Base-by-base conservation (phyloP, 1,284 basidiomycete species). In the Athelia psychrophila region DNA sequence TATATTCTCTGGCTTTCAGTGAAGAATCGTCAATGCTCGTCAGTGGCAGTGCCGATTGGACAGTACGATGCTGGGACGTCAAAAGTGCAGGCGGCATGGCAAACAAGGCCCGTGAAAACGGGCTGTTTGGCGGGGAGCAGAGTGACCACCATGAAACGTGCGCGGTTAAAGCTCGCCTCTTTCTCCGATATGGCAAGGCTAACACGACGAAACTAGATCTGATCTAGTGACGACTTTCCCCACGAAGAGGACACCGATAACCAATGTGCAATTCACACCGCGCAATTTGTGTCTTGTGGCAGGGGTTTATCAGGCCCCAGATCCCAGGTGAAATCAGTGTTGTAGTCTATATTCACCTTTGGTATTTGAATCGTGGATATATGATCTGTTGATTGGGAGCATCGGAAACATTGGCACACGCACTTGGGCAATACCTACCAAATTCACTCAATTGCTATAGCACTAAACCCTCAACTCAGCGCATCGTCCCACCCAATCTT, bases 61-160 rank as follows among this genome's bases (percentile, higher is more conserved):
- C 94, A 1, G 95, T 98, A 12, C 79, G 94, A 22, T 95, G 93
- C 55, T 99, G 97, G 97, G 97, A 99, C 68, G 89, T 98, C 24
- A 91, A 92, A 65, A 73, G 81, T 33, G 73, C 91, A 1, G 94
- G 93, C 15, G 91, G 91, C 0, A 66, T 75, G 19, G 76, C 74
- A 48, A 66, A 59, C 22, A 82, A 85, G 68, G 56, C 73, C 38
- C 73, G 75, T 44, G 83, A 84, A 60, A 83, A 81, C 64, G 84
- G 80, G 45, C 51, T 54, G 56, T 66, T 54, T 73, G 69, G 38
- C 69, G 73, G 57, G 71, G 71, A 23, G 78, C 80, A 5, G n/a
- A 82, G 83, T 38, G 80, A 84, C 49, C 78, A 65, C 58, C 70
- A 65, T 32, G 84, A 87, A 62, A 88, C 84, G 87, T 88, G 63